Evolutionary conservation across 2,329 filamentous ascomycete species (phyloP), one percentile per base, ranked within the genome.

Genomic region (Fusarium hainanense): DNA sequence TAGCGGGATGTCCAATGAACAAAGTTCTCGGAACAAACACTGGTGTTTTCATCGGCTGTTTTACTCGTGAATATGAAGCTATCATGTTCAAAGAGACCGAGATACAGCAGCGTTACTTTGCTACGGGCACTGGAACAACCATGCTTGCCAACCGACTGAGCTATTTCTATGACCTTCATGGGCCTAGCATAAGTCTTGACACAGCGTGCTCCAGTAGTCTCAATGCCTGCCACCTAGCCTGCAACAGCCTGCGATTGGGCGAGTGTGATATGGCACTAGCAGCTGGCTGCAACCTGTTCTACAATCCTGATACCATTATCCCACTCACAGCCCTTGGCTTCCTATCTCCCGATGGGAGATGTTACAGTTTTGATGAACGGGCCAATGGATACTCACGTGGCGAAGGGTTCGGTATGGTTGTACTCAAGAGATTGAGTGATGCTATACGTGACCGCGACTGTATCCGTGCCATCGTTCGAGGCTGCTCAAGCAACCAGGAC

Each of bases 41-140:
- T 28, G 48, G 56, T n/a, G 56, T 58, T 13, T 58, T 58, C n/a
- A 58, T 58, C 6, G 44, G 54, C 14, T 58, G 54, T n/a, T 58
- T 58, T 10, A 58, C 46, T 7, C 37, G 46, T 58, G 54, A 58
- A 51, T 58, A 58, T 27, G 46, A 58, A 43, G 54, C 54, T 20
- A 58, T 58, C 37, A 58, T 58, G 54, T 50, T 58, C 40, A 54
- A 58, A 3, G 48, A 58, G 48, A 58, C 41, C 10, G 56, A 58
- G 14, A 40, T 58, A 27, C 56, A 54, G 40, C 56, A 46, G 14
- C 56, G 48, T 4, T 46, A 54, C 40, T 54, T 58, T 20, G 48
- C 56, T 23, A 58, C 56, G 11, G 56, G 56, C 4, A 58, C 48
- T 40, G 56, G 48, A 23, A 54, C 48, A 8, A 54, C 48, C n/a